Evolutionary conservation across 768 basidiomycete species (phyloP).

Genomic region (Leccinellum rugosiceps): DNA sequence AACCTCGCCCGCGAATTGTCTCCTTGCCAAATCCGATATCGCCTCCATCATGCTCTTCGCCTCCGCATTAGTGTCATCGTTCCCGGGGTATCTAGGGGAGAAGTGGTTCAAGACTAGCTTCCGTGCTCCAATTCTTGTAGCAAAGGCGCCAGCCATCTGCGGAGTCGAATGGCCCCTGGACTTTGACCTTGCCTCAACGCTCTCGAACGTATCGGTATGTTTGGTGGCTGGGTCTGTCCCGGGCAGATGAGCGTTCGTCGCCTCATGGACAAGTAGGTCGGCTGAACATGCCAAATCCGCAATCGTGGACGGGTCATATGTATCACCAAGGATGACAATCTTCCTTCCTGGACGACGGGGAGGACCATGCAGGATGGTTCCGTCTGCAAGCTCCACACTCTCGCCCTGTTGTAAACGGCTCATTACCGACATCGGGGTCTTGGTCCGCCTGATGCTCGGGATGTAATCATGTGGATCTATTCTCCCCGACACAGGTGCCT

Average conservation of each 20-base stretch:
- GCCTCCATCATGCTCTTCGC: conserved; percentile 58
- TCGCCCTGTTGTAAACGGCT: conserved; percentile 63
- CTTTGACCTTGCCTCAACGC: conserved; percentile 59
- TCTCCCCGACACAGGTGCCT: conserved; percentile 73
- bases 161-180: conserved; percentile 90
- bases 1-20: conserved; percentile 54
- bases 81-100: conserved; percentile 73
- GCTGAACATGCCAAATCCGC: conserved; percentile 56
- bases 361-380: conserved; percentile 69
- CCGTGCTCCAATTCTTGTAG: conserved; percentile 56
- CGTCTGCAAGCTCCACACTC: conserved; percentile 62
- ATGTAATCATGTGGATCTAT: conserved; percentile 66
- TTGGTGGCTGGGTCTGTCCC: conserved; percentile 60
- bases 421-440: conserved; percentile 67
- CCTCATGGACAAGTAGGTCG: conserved; percentile 82
- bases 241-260: conserved; percentile 82
- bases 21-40: conserved; percentile 54
- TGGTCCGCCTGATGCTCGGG: conserved; percentile 66
- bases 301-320: conserved; percentile 73
- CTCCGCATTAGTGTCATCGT: conserved; percentile 49
- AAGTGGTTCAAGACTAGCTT: conserved; percentile 81
- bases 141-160: conserved; percentile 85
- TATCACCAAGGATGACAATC: conserved; percentile 81
- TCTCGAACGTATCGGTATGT: conserved; percentile 55
- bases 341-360: conserved; percentile 65